A percentile compares a stretch with the other conserved stretches of the same genome.
These are phyloP conservation scores for Euclidium syriacum DNA, from an alignment of 345 rosid genomes.

Conservation along the genomic window DNA sequence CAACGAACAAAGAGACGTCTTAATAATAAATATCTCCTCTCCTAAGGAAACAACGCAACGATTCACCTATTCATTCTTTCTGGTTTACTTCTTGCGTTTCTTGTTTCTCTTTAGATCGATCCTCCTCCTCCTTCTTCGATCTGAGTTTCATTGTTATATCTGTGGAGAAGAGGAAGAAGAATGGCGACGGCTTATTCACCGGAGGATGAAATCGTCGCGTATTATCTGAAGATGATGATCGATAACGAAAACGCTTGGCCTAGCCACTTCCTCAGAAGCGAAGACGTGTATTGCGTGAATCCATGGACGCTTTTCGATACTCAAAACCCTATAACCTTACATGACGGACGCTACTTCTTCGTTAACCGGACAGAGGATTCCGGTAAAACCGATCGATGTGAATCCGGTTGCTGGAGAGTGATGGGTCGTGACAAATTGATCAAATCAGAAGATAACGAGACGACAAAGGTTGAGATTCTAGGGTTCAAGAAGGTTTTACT, in stretches of 20 bases:
- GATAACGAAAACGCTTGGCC: background rate
- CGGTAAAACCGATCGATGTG: slow-evolving; percentile 5
- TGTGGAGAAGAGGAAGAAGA: background rate
- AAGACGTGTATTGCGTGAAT: slow-evolving; percentile 4
- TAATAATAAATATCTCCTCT: background rate
- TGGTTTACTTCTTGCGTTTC: background rate
- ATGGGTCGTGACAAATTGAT: slow-evolving; percentile 2
- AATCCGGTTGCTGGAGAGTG: slow-evolving; percentile 1
- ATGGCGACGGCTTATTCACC: background rate
- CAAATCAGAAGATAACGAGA: too few relatives aligned
- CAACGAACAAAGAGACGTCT: background rate
- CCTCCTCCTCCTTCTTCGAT: background rate
- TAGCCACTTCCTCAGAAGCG: background rate
- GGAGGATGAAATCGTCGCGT: background rate
- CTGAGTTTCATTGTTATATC: background rate
- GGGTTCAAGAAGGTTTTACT: slow-evolving; percentile 7
- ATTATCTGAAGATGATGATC: background rate
- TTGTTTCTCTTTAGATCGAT: too few relatives aligned
- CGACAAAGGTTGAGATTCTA: background rate
- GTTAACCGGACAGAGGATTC: background rate
- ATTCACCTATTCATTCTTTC: too few relatives aligned
- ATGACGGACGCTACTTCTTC: background rate
- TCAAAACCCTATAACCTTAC: background rate
- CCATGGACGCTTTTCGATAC: background rate
- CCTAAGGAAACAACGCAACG: slow-evolving; percentile 12